Evolutionary conservation across 1,284 basidiomycete species (phyloP), one percentile per base, ranked within the genome.

Genomic region (Caloboletus inedulis): DNA sequence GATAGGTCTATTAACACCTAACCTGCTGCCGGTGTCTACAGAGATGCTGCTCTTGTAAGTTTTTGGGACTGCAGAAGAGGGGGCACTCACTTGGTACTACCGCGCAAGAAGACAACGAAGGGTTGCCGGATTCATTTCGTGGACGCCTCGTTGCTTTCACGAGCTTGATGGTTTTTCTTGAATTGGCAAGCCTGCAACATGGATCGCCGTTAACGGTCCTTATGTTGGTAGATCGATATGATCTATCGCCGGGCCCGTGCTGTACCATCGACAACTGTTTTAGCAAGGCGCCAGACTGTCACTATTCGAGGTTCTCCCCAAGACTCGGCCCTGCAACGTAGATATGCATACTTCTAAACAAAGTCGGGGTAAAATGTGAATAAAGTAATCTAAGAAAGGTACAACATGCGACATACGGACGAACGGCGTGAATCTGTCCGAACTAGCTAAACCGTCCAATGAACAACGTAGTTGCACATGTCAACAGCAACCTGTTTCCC

Each of bases 81-180:
- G 31, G 36, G 7, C 3, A 31, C 51, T 51, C 41, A 61, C 62
- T 35, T 36, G 37, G 31, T 13, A 42, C 37, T 40, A 42, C 58
- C 40, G 41, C 12, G 23, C 36, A 21, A 21, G 44, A 31, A 42
- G 48, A 47, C 43, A 41, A 50, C 13, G 36, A 46, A 45, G 61
- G 51, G 54, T n/a, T 51, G 16, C 40, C n/a, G 31, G 47, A 44
- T 18, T 19, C 53, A 61, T 50, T 41, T 43, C 40, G 43, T 50
- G 51, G 48, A 43, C 10, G 46, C 62, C 62, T 55, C 62, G 62
- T 68, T 65, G 65, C 49, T 25, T 59, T 49, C 62, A 47, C 48
- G 55, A 50, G 52, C 45, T 29, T 6, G 40, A 33, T 8, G 30
- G 53, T 44, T 33, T 14, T 61, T 55, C 62, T 67, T 39, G 55